Evolutionary conservation across 129 eudicot species (phyloP), one percentile per base, ranked within the genome.

Genomic region (Flaveria sonorensis): DNA sequence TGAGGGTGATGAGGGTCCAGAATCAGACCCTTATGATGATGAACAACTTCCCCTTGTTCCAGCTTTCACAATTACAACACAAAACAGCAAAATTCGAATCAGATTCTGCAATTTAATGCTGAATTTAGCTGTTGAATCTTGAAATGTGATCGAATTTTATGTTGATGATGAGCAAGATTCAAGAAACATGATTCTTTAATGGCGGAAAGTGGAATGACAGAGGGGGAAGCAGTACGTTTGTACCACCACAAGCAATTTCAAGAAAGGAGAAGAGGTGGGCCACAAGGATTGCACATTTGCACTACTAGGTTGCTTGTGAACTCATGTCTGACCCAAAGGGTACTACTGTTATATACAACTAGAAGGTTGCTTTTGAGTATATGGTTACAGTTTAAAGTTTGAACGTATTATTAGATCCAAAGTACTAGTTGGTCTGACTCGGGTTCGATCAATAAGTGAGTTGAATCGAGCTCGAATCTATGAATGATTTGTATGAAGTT

Each of bases 21-120:
- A 30, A 30, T 30, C 36, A 30, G 36, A 4, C 36, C 36, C 36
- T 30, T 30, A 4, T 30, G 6, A 30, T 3, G 36, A 30, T 30
- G 36, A 30, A 30, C 6, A 30, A 30, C 5, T 0, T 30, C 36
- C 36, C 36, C 36, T 30, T 30, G 36, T 30, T 30, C 36, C 88
- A 7, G 89, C 97, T 70, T 90, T 87, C 20, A 90, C 90, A 18
- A 90, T 88, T 73, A 86, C 96, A 13, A 88, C 92, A 3, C 62
- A 43, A 43, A 43, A 43, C 47, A 43, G 10, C 36, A 30, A 30
- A 30, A 30, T 30, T 30, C 0, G 5, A 30, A 4, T 30, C 36
- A 30, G 6, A 30, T 30, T 30, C 6, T 30, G 36, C 36, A 30
- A 30, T 30, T 30, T 30, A 3, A 30, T 30, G 36, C 4, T 30